Conservation (phyloP, 2,329 filamentous ascomycete genomes). For the Microsporum ferrugineum region DNA sequence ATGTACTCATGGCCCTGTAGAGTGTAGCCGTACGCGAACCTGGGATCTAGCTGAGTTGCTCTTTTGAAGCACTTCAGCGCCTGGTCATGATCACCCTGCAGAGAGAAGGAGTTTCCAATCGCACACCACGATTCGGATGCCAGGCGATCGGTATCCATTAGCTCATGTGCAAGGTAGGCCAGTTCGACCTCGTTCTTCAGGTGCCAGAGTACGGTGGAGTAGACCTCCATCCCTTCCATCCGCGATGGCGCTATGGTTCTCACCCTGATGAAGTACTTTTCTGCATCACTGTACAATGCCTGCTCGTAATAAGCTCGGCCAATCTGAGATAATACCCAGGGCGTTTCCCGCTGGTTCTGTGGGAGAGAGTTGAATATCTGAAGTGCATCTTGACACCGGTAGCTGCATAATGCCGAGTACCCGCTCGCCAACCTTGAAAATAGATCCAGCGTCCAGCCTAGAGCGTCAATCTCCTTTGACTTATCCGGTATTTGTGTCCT, state of each 20-base stretch:
- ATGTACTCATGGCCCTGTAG: slow-evolving; percentile 93
- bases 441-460: slow-evolving; percentile 66
- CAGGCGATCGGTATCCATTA: slow-evolving; percentile 75
- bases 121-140: slow-evolving; percentile 95
- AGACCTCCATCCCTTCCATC: slow-evolving; percentile 92
- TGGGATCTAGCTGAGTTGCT: slow-evolving; percentile 78
- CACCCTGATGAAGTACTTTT: slow-evolving; percentile 72
- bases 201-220: slow-evolving; percentile 98
- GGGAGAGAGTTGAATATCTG: slow-evolving; percentile 61
- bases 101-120: slow-evolving; percentile 85
- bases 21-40: slow-evolving; percentile 91
- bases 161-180: slow-evolving; percentile 80
- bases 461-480: slow-evolving; percentile 59
- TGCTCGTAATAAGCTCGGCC: slow-evolving; percentile 88
- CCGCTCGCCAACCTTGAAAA: slow-evolving; percentile 71
- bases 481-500: slow-evolving; percentile 38
- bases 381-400: slow-evolving; percentile 66
- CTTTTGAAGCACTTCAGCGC: slow-evolving; percentile 89
- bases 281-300: slow-evolving; percentile 71
- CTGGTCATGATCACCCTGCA: slow-evolving; percentile 86
- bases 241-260: slow-evolving; percentile 69
- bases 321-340: slow-evolving; percentile 85
- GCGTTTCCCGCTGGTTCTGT: slow-evolving; percentile 68
- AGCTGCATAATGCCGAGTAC: slow-evolving; percentile 67
- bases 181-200: slow-evolving; percentile 84